Base-by-base conservation (phyloP, 169 alveolate species). In the Eimeria sp. region DNA sequence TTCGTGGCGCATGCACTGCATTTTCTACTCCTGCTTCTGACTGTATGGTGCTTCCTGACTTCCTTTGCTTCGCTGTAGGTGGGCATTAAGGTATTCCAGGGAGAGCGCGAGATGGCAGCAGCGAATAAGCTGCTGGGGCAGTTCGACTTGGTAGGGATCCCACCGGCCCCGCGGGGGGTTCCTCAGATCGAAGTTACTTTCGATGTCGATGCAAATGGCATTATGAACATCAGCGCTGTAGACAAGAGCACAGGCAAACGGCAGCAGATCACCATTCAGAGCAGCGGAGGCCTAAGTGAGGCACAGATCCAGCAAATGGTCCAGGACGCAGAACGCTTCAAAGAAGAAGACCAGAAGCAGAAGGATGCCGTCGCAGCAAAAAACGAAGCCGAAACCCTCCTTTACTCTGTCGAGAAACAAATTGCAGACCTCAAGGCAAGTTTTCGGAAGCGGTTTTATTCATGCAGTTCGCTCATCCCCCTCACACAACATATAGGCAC, bases 91-190 rank as follows among this genome's bases (percentile, higher is more conserved):
- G 99, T 99, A 92, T 99, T 96, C 96, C 99, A 99, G 97, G 99
- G 99, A 43, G 99, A 99, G 97, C 99, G 99, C 82, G 98, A 99
- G n/a, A 97, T 99, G 99, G 98, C 99, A 43, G 98, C 99, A 98
- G 99, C 98, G 96, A 99, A 99, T 97, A 99, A 99, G 97, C 90
- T 97, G 83, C 98, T 99, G 65, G 99, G 99, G 76, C 98, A 98
- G 97, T 99, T 99, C 86, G 99, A 99, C 98, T 98, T 99, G 25
- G 97, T 99, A 86, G 99, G 99, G 51, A 98, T 98, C 87, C 99
- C 99, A 25, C 99, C 99, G 7, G 99, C 99, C 14, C 99, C 99
- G 13, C 98, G 99, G 94, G 99, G 99, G 70, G 98, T 97, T 80
- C 99, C 99, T 54, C 99, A 98, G 98, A 98, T 98, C 93, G 99